Percentiles rank a stretch among this genome's conserved stretches.
Evolutionary conservation across 805 yeast species (phyloP).

Genomic region (Candida fluviatilis): DNA sequence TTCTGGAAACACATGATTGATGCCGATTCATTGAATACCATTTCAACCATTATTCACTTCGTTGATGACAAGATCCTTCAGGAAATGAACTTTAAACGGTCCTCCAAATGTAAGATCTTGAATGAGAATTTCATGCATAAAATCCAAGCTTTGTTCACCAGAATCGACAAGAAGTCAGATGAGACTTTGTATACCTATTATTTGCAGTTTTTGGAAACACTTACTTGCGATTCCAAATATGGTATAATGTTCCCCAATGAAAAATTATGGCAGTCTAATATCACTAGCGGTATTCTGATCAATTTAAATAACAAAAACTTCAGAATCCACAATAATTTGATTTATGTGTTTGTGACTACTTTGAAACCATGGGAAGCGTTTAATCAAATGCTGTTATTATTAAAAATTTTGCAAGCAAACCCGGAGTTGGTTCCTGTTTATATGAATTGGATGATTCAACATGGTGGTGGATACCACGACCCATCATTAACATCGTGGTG

Average conservation of each 20-base stretch:
- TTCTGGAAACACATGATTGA: conserved; percentile 63
- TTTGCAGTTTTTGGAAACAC: conserved; percentile 43
- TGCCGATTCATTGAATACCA: conserved; percentile 44
- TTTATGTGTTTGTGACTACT: conserved; percentile 56
- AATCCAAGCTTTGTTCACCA: conserved; percentile 45
- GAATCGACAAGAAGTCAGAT: conserved; percentile 19
- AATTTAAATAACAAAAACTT: conserved; percentile 48
- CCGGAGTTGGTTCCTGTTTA: conserved; percentile 78
- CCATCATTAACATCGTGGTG: conserved; percentile 80
- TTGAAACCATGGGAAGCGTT: conserved; percentile 82
- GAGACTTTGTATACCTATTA: conserved; percentile 36
- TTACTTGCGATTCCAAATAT: conserved; percentile 45
- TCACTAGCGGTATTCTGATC: conserved; percentile 38
- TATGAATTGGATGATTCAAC: conserved; percentile 47
- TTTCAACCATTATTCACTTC: conserved; percentile 42
- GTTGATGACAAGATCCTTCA: conserved; percentile 49
- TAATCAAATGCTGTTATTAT: conserved; percentile 52
- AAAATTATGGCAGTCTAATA: conserved; percentile 42
- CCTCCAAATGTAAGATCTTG: conserved; percentile 69
- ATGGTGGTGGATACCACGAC: conserved; percentile 66
- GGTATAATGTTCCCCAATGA: conserved; percentile 48
- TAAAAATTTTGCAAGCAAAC: conserved; percentile 45
- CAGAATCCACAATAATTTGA: conserved; percentile 61
- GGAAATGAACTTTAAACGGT: conserved; percentile 59
- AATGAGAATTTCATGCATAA: conserved; percentile 71